Percentiles rank a stretch among this genome's conserved stretches.
Conservation (phyloP, 2,329 filamentous ascomycete species). For the Colletotrichum caudatum region DNA sequence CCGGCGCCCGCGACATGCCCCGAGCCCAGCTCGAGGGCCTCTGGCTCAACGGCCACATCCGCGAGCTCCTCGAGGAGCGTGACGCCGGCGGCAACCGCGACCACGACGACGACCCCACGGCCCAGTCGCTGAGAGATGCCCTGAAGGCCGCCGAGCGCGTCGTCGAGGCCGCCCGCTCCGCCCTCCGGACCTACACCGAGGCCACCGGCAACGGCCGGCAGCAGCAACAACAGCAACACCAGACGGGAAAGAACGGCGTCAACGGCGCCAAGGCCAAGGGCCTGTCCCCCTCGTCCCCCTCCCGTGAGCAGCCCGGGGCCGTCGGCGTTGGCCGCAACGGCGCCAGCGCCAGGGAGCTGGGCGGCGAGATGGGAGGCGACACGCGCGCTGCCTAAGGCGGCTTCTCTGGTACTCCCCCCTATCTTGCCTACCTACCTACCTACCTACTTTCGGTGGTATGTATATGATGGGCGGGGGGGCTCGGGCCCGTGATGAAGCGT, state of each 20-base stretch:
- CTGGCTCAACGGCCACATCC: conserved; percentile 74
- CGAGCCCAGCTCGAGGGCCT: conserved; percentile 65
- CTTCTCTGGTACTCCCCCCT: background rate
- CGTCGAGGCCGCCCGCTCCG: conserved; percentile 59
- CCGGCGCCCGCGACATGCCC: conserved; percentile 72
- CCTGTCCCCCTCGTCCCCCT: conserved; percentile 35
- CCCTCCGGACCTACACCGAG: conserved; percentile 55
- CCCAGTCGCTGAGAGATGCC: conserved; percentile 57
- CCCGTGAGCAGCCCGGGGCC: conserved; percentile 49
- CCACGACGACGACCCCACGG: conserved; percentile 53
- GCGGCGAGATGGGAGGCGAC: conserved; percentile 73
- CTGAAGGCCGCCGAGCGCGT: conserved; percentile 61
- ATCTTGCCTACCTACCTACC: conserved; percentile 8
- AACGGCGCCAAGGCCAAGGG: conserved; percentile 41
- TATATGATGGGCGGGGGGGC: background rate
- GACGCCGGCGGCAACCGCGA: conserved; percentile 37
- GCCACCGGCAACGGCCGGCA: conserved; percentile 42
- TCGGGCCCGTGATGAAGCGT: background rate
- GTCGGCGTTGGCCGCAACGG: conserved; percentile 18
- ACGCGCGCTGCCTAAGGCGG: conserved; percentile 50
- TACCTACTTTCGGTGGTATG: background rate
- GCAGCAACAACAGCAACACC: conserved; percentile 9
- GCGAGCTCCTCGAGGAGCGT: conserved; percentile 63
- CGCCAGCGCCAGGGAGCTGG: conserved; percentile 57
- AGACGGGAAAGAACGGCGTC: conserved; percentile 25